Evolutionary conservation across 768 basidiomycete species (phyloP), one percentile per base, ranked within the genome.

Genomic region (Floccularia luteovirens): DNA sequence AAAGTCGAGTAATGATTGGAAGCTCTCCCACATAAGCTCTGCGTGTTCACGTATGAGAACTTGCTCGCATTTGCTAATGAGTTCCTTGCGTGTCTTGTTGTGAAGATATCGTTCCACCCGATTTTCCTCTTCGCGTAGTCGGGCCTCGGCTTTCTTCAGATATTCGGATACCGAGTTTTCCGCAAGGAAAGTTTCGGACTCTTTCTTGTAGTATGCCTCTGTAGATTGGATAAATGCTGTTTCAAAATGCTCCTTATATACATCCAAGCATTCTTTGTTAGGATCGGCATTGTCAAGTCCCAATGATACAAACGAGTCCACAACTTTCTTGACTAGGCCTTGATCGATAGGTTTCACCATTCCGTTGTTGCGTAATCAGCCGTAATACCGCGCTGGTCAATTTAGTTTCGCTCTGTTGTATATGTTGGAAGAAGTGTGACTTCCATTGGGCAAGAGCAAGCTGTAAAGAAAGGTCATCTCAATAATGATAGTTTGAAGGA

Each of bases 361-460:
- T 91, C 49, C 96, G 75, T 66, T 98, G 94, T 35, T 82, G 81
- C 52, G 93, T 84, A 56, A 99, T 91, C 33, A 97, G 71, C 38
- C 83, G 76, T 31, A 98, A 72, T 17, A 98, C 76, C 19, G 93
- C 93, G 41, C 78, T 76, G 0, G 92, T 85, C 19, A 98, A 69
- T 59, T 92, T 92, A 31, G 74, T 66, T 48, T 87, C 70, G 50
- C 83, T 88, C 56, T 71, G 72, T 60, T 94, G 91, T 20, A 96
- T 76, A 43, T 79, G 77, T 39, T 80, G 58, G 70, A 98, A 98
- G 61, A 97, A 88, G 57, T 90, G 81, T 37, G 74, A 68, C 61
- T 87, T 94, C 96, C 96, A 99, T 66, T 93, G 90, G 1, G 94
- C 84, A 30, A 99, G 77, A 4, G 96, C 89, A 43, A 99, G 82